phyloP scores from a whole-genome alignment of 768 basidiomycete species.

The Termitomyces sp. region DNA sequence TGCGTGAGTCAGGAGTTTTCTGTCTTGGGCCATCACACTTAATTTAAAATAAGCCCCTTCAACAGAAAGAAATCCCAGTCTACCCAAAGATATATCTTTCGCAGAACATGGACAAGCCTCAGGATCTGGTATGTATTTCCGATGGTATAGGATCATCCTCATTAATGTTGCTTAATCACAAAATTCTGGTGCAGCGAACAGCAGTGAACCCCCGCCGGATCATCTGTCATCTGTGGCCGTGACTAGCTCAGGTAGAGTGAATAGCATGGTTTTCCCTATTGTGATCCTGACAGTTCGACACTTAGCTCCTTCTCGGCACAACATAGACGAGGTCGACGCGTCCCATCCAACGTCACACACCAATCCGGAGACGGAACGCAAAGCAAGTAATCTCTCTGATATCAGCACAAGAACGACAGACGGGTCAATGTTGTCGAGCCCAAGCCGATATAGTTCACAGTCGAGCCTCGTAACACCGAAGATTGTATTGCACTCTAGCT shows the following conservation, averaged over 20 bases:
- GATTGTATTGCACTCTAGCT: neutral
- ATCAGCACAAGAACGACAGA: constrained; percentile 12
- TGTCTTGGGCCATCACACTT: neutral
- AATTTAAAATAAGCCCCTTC: neutral
- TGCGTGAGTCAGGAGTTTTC: constrained; percentile 7
- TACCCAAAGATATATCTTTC: neutral
- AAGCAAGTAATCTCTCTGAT: neutral
- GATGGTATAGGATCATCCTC: neutral
- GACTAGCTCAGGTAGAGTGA: neutral
- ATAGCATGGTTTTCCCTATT: neutral
- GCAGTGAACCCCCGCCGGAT: neutral
- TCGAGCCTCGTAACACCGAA: neutral
- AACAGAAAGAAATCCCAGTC: neutral
- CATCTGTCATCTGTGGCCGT: neutral
- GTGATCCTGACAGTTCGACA: neutral
- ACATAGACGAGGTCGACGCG: neutral
- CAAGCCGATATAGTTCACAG: neutral
- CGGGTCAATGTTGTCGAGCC: constrained; percentile 5
- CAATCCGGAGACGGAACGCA: neutral
- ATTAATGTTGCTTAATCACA: neutral
- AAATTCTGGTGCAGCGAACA: neutral
- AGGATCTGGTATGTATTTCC: neutral
- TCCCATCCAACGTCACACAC: constrained; percentile 5
- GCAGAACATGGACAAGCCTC: neutral
- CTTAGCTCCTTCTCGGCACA: neutral